Base-by-base conservation (phyloP, 208 protist genomes). In the Acanthamoeba lenticulata region DNA sequence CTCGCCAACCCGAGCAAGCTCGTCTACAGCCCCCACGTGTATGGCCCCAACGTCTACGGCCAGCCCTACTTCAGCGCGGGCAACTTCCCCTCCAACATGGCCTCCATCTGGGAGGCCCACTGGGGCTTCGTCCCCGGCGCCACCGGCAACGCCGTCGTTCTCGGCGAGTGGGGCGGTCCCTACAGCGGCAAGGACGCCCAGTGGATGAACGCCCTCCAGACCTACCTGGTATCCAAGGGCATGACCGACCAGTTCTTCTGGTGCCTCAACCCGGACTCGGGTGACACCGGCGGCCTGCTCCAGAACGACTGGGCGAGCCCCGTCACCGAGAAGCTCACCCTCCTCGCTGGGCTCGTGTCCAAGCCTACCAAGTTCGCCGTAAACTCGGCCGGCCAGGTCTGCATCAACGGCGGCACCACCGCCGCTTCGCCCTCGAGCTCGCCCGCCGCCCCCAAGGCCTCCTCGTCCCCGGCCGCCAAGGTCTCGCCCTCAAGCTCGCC, bases 231-330 rank as follows among this genome's bases (percentile, higher is more conserved):
- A 4, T 42, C 86, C 9, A 92, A 90, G 27, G 49, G 44, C 13
- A 77, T 49, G 7, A 95, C 96, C 7, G 94, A 94, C 27, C 69
- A 15, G 13, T 95, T 96, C 79, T 96, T 93, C 69, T 96, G 95
- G 95, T 95, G 93, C 38, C 74, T 97, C 27, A 97, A 97, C 36
- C 96, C 96, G 29, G 94, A 97, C 62, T 88, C 47, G 21, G 95
- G 95, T 24, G 96, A 97, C 45, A 97, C 96, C 36, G 96, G 95
- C 49, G 96, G 96, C 29, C n/a, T 96, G 0, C 91, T 96, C 17
- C 24, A 86, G 49, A 45, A 95, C 60, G 95, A 97, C 57, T 97
- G 95, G 96, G 11, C 29, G 11, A 67, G 85, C 1, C 27, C 69
- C 17, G 83, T 94, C 42, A 44, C 44, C 36, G 94, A 52, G 17